Conservation (phyloP, 140 eudicot genomes). For the Flaveria floridana region DNA sequence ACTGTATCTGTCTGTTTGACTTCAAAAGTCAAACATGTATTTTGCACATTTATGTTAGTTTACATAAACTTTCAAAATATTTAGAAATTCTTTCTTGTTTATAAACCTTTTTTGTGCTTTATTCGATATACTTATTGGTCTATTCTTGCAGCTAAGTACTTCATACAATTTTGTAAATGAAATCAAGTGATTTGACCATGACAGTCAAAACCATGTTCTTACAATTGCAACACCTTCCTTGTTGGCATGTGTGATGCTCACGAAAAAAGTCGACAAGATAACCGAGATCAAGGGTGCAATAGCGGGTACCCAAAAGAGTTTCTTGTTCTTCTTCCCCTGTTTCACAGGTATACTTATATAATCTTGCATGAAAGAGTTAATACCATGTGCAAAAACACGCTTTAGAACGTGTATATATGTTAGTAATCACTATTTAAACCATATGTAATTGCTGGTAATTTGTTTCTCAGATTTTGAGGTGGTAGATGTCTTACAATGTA, state of each 20-base stretch:
- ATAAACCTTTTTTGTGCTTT: background rate
- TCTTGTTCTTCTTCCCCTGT: slow-evolving; percentile 87
- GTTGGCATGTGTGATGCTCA: slow-evolving; percentile 71
- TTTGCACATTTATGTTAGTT: background rate
- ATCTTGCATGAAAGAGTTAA: background rate
- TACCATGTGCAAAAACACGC: background rate
- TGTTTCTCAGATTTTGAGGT: background rate
- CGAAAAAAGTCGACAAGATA: slow-evolving; percentile 67
- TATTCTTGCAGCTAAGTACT: background rate
- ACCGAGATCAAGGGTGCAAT: slow-evolving; percentile 81
- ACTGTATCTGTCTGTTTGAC: background rate
- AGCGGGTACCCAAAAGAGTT: slow-evolving; percentile 84
- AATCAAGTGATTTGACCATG: background rate
- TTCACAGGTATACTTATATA: background rate
- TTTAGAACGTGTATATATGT: background rate
- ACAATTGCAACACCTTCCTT: slow-evolving; percentile 62
- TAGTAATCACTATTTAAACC: background rate
- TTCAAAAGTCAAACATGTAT: background rate
- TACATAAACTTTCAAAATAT: background rate
- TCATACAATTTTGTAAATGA: background rate
- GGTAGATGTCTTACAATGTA: slow-evolving; percentile 52
- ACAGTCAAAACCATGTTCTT: slow-evolving; percentile 34
- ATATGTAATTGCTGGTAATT: too few relatives aligned
- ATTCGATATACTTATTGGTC: background rate
- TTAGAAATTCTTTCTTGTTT: background rate